Evolutionary conservation across 1,139 yeast species (phyloP), one percentile per base, ranked within the genome.

Genomic region (Candida freyschussii): DNA sequence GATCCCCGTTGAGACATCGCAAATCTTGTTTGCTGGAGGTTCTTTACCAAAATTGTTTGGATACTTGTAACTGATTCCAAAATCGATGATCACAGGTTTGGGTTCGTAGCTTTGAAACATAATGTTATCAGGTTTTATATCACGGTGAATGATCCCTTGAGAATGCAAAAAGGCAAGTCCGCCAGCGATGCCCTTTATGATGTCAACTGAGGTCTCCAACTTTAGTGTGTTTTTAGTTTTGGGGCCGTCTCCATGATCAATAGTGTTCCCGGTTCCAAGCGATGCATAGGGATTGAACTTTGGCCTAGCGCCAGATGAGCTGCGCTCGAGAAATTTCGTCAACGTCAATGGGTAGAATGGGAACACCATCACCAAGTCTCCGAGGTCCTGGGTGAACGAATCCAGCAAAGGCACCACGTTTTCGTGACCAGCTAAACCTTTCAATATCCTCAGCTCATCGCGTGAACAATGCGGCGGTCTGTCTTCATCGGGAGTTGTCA

Each of bases 111-210:
- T 30, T 4, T 51, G 48, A 46, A 84, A 69, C 56, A 85, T 57
- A 24, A 89, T 68, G 51, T 89, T 89, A 13, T 75, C 75, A 0
- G 95, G 94, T 56, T 89, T 89, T 34, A 89, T 60, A 55, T 89
- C 97, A 29, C 97, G 68, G 53, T 89, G 97, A 12, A 89, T 86
- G n/a, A 89, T 69, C 0, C 78, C 78, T 3, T 64, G 47, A 0
- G 54, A 44, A 38, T 79, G 93, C 7, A 81, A 48, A 47, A 65
- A 75, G 2, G 44, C 48, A 15, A 83, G 52, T 0, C 78, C 91
- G 2, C 48, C 43, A 0, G 71, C 60, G 5, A 80, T 33, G 7
- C 75, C 75, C 6, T 32, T 31, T 7, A 69, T 50, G 8, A 78
- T 65, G 1, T 32, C 36, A 5, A 18, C 20, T 1, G 19, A 4